A percentile compares a stretch with the other conserved stretches of the same genome.
These are phyloP conservation scores for Trichoderma virens DNA, from an alignment of 495 filamentous ascomycete genomes.

Conservation along the genomic window DNA sequence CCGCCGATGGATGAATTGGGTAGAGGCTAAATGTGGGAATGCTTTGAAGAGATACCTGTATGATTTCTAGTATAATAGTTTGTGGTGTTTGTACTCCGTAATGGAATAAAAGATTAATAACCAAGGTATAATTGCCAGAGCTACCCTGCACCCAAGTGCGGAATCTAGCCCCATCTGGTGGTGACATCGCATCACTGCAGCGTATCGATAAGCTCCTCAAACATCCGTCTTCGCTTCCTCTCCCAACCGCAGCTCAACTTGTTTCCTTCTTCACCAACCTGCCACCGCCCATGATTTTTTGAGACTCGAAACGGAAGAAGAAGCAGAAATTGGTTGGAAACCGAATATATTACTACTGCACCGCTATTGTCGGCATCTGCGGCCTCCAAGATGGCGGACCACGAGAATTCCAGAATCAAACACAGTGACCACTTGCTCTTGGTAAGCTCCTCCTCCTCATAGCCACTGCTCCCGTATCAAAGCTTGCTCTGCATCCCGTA, in stretches of 20 bases:
- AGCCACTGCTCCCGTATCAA: no score
- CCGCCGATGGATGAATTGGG: no score
- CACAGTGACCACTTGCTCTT: constrained; percentile 42
- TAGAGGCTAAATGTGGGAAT: no score
- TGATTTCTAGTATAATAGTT: no score
- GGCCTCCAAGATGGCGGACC: constrained; percentile 32
- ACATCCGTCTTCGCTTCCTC: not conserved
- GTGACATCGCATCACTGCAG: not conserved
- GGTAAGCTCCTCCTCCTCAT: constrained; percentile 27
- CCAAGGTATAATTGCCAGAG: no score
- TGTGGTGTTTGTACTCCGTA: no score
- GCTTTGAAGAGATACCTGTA: no score
- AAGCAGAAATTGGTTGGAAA: no score
- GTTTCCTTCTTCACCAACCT: not conserved
- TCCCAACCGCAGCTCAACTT: not conserved
- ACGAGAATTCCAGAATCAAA: constrained; percentile 36
- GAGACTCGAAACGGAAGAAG: not conserved
- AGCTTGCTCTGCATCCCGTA: no score
- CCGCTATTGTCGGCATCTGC: not conserved
- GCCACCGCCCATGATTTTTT: not conserved
- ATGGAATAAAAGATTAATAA: no score
- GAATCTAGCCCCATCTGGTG: not conserved
- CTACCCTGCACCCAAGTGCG: not conserved
- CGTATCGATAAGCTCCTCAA: not conserved
- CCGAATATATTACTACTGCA: not conserved